phyloP scores from a whole-genome alignment of 352 stramenopile species.

The Globisporangium apiculatum region DNA sequence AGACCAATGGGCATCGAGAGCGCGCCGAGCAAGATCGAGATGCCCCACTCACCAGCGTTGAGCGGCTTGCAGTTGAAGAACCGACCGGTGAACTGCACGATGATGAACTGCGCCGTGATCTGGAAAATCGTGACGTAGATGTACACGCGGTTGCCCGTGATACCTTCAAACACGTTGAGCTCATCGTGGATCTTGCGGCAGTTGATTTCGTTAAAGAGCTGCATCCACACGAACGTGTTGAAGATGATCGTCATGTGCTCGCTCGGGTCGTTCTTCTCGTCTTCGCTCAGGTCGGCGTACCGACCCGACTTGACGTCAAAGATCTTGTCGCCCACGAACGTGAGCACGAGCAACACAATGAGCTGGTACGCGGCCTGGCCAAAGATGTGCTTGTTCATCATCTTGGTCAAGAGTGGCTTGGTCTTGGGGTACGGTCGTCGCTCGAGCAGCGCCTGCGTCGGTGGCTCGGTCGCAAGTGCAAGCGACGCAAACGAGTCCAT shows the following conservation, averaged over 20 bases:
- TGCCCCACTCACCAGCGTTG: slow-evolving; percentile 34
- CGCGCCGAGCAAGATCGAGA: slow-evolving; percentile 46
- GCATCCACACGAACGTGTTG: slow-evolving; percentile 97
- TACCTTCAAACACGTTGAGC: slow-evolving; percentile 92
- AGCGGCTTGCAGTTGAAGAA: slow-evolving; percentile 63
- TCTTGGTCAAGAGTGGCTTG: slow-evolving; percentile 89
- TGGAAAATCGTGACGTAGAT: slow-evolving; percentile 88
- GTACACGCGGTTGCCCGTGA: slow-evolving; percentile 91
- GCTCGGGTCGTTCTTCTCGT: slow-evolving; percentile 40
- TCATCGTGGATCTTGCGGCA: slow-evolving; percentile 80
- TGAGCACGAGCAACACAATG: slow-evolving; percentile 79
- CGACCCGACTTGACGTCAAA: slow-evolving; percentile 41
- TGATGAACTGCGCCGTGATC: slow-evolving; percentile 90
- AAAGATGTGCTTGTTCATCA: slow-evolving; percentile 95
- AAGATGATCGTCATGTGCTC: slow-evolving; percentile 96
- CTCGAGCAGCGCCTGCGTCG: slow-evolving; percentile 86
- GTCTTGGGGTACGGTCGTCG: slow-evolving; percentile 90
- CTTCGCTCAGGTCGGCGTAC: slow-evolving; percentile 24
- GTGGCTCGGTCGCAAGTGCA: slow-evolving; percentile 92
- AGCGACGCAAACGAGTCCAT: slow-evolving; percentile 97
- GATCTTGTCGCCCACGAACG: slow-evolving; percentile 68
- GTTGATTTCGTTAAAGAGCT: slow-evolving; percentile 91
- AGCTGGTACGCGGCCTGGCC: slow-evolving; percentile 91
- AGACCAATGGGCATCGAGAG: slow-evolving; percentile 42
- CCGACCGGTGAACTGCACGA: slow-evolving; percentile 90